These are phyloP conservation scores for Calvatia gigantea DNA, from an alignment of 768 basidiomycete species.

Conservation along the genomic window DNA sequence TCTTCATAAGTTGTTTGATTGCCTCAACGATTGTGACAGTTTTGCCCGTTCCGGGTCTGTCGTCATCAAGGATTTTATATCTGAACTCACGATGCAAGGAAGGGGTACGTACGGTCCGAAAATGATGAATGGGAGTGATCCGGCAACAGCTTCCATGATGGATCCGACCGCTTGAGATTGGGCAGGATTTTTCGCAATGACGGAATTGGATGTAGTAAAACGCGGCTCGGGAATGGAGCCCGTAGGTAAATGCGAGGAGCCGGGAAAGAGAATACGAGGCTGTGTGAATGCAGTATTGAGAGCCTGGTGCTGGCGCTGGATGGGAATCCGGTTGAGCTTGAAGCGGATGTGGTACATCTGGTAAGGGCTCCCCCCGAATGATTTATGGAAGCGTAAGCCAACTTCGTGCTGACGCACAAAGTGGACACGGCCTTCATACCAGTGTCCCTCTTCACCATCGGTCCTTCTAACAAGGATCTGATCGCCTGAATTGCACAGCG, in stretches of 20 bases:
- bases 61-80: background rate
- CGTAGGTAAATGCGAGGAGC: background rate
- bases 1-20: conserved; percentile 47
- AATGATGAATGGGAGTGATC: conserved; percentile 52
- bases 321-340: conserved; percentile 51
- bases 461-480: conserved; percentile 46
- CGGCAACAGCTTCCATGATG: conserved; percentile 38
- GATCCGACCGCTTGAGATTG: conserved; percentile 48
- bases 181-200: conserved; percentile 41
- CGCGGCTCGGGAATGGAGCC: background rate
- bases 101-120: conserved; percentile 57
- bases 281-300: conserved; percentile 41
- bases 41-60: conserved; percentile 63
- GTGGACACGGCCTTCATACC: conserved; percentile 61
- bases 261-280: conserved; percentile 51
- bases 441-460: conserved; percentile 37
- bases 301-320: conserved; percentile 59
- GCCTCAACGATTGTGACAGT: conserved; percentile 64
- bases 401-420: conserved; percentile 46
- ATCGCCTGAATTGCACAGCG: conserved; percentile 37
- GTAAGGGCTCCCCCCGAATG: conserved; percentile 36
- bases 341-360: conserved; percentile 50
- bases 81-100: background rate
- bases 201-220: conserved; percentile 33
- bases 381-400: conserved; percentile 42